phyloP scores from a whole-genome alignment of 352 stramenopile genomes.

The Peronospora farinosa region DNA sequence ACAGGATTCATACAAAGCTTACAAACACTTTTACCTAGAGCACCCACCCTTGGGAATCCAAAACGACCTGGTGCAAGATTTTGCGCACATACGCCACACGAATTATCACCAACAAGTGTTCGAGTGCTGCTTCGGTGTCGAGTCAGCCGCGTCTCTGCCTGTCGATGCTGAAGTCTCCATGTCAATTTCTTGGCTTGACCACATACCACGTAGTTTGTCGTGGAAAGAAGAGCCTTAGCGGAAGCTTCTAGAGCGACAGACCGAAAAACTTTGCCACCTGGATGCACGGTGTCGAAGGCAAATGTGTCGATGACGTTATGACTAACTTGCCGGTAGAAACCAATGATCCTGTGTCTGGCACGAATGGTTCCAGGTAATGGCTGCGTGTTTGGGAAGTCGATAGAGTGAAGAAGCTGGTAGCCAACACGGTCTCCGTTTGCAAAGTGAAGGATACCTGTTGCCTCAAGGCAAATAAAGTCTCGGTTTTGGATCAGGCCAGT shows the following conservation, averaged over 20 bases:
- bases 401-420: conserved; percentile 37
- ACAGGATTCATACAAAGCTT: conserved; percentile 29
- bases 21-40: conserved; percentile 24
- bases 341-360: conserved; percentile 38
- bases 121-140: conserved; percentile 8
- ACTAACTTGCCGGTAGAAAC: conserved; percentile 31
- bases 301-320: conserved; percentile 40
- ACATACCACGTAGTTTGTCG: conserved; percentile 36
- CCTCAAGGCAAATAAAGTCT: conserved; percentile 37
- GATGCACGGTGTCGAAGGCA: conserved; percentile 20
- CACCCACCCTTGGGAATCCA: conserved; percentile 13
- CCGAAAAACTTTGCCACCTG: conserved; percentile 23
- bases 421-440: conserved; percentile 25
- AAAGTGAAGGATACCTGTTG: conserved; percentile 25
- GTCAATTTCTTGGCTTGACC: conserved; percentile 35
- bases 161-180: conserved; percentile 28
- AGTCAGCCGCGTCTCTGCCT: conserved; percentile 11
- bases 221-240: conserved; percentile 25
- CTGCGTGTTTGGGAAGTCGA: conserved; percentile 35
- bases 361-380: conserved; percentile 25
- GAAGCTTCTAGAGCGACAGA: conserved; percentile 21
- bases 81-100: conserved; percentile 23
- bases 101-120: conserved; percentile 5
- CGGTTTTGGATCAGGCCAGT: conserved; percentile 26
- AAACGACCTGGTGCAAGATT: conserved; percentile 14